Evolutionary conservation across 139 green algal species (phyloP), one percentile per base, ranked within the genome.

Genomic region (Chlamydomonas sphaeroides): DNA sequence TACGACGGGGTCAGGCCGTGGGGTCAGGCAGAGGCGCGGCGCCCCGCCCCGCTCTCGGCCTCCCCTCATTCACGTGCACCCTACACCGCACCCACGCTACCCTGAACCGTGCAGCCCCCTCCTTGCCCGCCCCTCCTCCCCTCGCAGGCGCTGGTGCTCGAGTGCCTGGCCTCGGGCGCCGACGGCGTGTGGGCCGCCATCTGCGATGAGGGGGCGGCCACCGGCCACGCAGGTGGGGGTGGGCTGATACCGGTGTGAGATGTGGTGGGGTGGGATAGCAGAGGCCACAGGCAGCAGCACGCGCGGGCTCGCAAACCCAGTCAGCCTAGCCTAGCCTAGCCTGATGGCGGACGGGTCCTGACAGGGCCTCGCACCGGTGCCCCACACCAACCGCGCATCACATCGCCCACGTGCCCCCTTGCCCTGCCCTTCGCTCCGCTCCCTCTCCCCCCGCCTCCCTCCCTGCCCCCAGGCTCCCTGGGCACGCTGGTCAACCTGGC

Each of bases 181-280:
- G 48, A 75, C 30, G 68, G 68, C 45, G 48, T 75, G 45, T 75
- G 68, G 68, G 68, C 68, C 8, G 48, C 45, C n/a, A 59, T 75
- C 28, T 75, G 68, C 68, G 68, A 75, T 25, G 68, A 75, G 68
- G 68, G 68, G n/a, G 68, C 68, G 30, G 68, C 68, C 48, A 56
- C 48, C 0, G 68, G 68, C 30, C 68, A 75, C 48, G 68, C 68
- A 18, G 59, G 59, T 66, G 59, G 30, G 59, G 59, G 5, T 4
- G 59, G 59, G 59, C 59, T 26, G 59, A 25, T 14, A 28, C 28
- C 28, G 36, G 59, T 26, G 41, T 28, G 20, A 15, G 59, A 6
- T 5, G 7, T 11, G 10, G 30, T 21, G 59, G 30, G 59, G 30
- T 36, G 30, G 30, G 7, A 36, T 8, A 4, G 30, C 8, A 66